Percentiles rank a stretch among this genome's conserved stretches.
Conservation (phyloP, 1,284 basidiomycete genomes). For the Rugosomyces carneus region DNA sequence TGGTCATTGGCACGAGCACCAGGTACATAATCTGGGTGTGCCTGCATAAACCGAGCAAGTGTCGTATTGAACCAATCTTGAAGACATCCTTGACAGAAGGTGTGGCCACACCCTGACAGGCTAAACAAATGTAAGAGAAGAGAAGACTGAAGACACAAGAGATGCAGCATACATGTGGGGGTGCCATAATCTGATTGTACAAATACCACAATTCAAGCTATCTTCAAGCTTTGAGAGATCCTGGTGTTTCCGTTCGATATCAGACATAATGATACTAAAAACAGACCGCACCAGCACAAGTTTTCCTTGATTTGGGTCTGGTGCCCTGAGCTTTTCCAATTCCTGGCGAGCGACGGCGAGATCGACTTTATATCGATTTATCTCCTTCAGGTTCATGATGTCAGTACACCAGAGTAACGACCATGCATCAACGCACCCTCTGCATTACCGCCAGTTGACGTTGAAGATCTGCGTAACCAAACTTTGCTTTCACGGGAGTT, state of each 20-base stretch:
- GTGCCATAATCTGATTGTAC: slow-evolving; percentile 52
- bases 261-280: not conserved
- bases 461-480: slow-evolving; percentile 24
- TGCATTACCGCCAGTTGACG: slow-evolving; percentile 33
- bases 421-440: slow-evolving; percentile 23
- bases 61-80: slow-evolving; percentile 59
- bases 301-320: slow-evolving; percentile 20
- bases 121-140: slow-evolving; percentile 25
- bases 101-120: slow-evolving; percentile 61
- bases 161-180: slow-evolving; percentile 48
- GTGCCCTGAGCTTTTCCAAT: slow-evolving; percentile 18
- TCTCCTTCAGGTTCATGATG: slow-evolving; percentile 9
- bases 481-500: slow-evolving; percentile 13
- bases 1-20: slow-evolving; percentile 20
- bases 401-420: not conserved
- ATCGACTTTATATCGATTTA: slow-evolving; percentile 10
- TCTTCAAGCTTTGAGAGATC: slow-evolving; percentile 45
- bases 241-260: slow-evolving; percentile 22
- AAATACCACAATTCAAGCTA: slow-evolving; percentile 54
- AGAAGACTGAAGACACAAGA: slow-evolving; percentile 3
- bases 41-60: slow-evolving; percentile 40
- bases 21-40: slow-evolving; percentile 40
- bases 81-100: slow-evolving; percentile 59
- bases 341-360: slow-evolving; percentile 19
- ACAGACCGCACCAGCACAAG: slow-evolving; percentile 21